Evolutionary conservation across 306 rosid genomes (phyloP), one percentile per base, ranked within the genome.

Genomic region (Oxytropis ochrocephala): DNA sequence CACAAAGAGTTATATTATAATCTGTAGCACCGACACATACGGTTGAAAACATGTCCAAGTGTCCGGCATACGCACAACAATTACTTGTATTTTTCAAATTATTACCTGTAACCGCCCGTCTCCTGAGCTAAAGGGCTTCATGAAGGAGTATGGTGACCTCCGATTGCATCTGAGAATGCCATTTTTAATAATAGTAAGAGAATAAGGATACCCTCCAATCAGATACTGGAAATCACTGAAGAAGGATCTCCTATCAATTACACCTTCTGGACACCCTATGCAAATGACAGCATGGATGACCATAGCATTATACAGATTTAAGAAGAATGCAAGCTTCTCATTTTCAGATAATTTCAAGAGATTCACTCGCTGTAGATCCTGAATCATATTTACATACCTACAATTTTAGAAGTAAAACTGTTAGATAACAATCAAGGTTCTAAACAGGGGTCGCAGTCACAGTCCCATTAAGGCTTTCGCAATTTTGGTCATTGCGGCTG

Each of bases 291-390:
- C 96, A 82, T 95, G 99, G 69, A 95, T 91, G 33, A 87, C 92
- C 97, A 91, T 95, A 27, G 96, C 99, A 80, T 95, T 95, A 78
- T 90, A 89, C 77, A 95, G 73, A 88, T 95, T 91, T 74, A 95
- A 50, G 85, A 91, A 95, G 82, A 91, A 84, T 8, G 99, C 88
- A 53, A 91, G 86, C 80, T 72, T 89, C 80, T 87, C 95, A 72
- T 87, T 76, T 47, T 74, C 79, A 5, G 91, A 78, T 69, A 95
- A 88, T 33, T 83, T 86, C n/a, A 38, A 11, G 3, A 91, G 86
- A 83, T 87, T 82, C 62, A 87, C 43, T 18, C 99, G 85, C 71
- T 95, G 99, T 53, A 95, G 87, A 64, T 91, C 96, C 77, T 71
- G 81, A 3, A 81, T 76, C 85, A 87, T 72, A 56, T 84, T 94